Conservation (phyloP, 2,329 filamentous ascomycete genomes). For the Aphanocladium album region DNA sequence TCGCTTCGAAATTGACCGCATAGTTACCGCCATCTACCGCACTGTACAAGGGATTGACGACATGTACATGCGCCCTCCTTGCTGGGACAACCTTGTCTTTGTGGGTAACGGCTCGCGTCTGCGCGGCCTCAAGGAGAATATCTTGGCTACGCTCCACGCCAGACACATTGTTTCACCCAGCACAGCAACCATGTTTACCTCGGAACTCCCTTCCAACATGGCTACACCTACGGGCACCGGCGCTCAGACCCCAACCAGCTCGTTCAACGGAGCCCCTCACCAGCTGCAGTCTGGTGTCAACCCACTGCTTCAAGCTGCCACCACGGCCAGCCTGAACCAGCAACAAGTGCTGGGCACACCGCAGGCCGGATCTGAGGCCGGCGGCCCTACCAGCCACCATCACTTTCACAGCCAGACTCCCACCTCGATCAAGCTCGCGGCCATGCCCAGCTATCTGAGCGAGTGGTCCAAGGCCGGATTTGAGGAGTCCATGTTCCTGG, state of each 20-base stretch:
- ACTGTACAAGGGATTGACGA: constrained; percentile 80
- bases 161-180: constrained; percentile 90
- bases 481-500: constrained; percentile 83
- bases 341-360: constrained; percentile 29
- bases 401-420: constrained; percentile 68
- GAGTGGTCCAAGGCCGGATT: constrained; percentile 80
- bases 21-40: constrained; percentile 78
- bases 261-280: constrained; percentile 47
- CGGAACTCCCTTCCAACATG: constrained; percentile 89
- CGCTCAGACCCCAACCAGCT: constrained; percentile 77
- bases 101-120: constrained; percentile 77
- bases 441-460: constrained; percentile 76
- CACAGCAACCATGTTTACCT: constrained; percentile 93
- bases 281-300: constrained; percentile 64
- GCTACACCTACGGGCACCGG: constrained; percentile 88
- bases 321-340: constrained; percentile 57
- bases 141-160: constrained; percentile 70
- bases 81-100: constrained; percentile 90
- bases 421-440: constrained; percentile 73
- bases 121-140: constrained; percentile 80
- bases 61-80: constrained; percentile 73
- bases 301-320: constrained; percentile 86
- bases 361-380: constrained; percentile 36
- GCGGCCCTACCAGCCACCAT: constrained; percentile 33
- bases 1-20: constrained; percentile 71